Evolutionary conservation across 306 rosid genomes (phyloP).

Genomic region (Cicer bijugum): DNA sequence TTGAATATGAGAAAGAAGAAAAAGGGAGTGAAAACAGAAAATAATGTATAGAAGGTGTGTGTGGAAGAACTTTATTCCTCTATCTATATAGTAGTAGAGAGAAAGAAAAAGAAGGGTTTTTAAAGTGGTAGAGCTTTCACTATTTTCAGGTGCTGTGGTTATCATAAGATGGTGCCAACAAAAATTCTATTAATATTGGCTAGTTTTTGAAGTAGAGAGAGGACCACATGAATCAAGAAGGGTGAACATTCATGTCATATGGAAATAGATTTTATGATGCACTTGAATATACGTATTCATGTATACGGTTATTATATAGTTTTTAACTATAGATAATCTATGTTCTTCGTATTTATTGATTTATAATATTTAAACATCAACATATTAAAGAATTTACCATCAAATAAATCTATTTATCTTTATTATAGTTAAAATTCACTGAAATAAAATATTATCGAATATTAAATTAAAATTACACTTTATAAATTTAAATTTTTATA

Average conservation of each 20-base stretch:
- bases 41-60: conserved; percentile 21
- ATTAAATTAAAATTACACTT: too few species aligned
- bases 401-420: too few species aligned
- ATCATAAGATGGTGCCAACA: conserved; percentile 31
- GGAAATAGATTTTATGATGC: too few species aligned
- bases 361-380: too few species aligned
- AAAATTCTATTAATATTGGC: conserved; percentile 33
- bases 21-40: conserved; percentile 16
- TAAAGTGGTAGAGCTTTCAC: conserved; percentile 27
- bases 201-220: conserved; percentile 2
- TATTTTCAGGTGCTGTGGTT: conserved; percentile 44
- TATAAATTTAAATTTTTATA: too few species aligned
- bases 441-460: too few species aligned
- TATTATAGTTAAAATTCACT: too few species aligned
- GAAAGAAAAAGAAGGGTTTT: conserved; percentile 30
- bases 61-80: not conserved
- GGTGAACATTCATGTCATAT: too few species aligned
- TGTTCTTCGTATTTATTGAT: too few species aligned
- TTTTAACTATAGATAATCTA: too few species aligned
- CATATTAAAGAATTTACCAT: too few species aligned
- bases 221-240: conserved; percentile 39
- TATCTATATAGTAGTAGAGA: not conserved
- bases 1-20: conserved; percentile 19
- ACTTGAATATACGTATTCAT: fast-evolving
- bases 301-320: fast-evolving